phyloP scores from a whole-genome alignment of 2,329 filamentous ascomycete species.

The Trichoderma afroharzianum region DNA sequence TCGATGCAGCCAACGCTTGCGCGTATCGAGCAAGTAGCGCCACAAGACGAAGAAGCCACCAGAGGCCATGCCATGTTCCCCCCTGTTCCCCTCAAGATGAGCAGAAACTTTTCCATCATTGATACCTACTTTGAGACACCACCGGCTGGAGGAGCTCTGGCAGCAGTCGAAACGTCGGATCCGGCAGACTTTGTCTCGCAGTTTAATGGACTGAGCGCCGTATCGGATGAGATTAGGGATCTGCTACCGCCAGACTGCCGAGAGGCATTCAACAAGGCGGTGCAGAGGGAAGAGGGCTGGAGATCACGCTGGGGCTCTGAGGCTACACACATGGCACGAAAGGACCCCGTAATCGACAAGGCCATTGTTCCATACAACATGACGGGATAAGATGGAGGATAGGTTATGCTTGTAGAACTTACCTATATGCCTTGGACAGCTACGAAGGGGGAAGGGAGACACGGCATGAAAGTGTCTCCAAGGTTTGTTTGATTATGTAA shows the following conservation, averaged over 20 bases:
- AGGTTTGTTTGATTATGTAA: not conserved
- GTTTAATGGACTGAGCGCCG: constrained; percentile 59
- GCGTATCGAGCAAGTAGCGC: constrained; percentile 69
- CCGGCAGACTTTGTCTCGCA: constrained; percentile 47
- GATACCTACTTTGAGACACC: constrained; percentile 54
- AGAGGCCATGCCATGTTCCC: constrained; percentile 41
- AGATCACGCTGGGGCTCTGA: constrained; percentile 72
- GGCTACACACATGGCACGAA: constrained; percentile 49
- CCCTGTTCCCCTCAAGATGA: constrained; percentile 45
- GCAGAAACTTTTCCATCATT: constrained; percentile 55
- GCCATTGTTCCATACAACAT: constrained; percentile 58
- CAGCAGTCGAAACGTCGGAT: constrained; percentile 43
- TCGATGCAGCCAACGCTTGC: constrained; percentile 88
- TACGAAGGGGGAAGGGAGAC: not conserved
- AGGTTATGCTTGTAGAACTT: not conserved
- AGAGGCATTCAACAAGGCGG: constrained; percentile 65
- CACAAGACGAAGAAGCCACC: constrained; percentile 34
- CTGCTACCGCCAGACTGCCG: constrained; percentile 69
- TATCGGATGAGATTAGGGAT: constrained; percentile 62
- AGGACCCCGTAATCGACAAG: constrained; percentile 58
- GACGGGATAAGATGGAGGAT: constrained; percentile 27
- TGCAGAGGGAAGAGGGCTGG: constrained; percentile 65
- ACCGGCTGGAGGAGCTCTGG: constrained; percentile 42
- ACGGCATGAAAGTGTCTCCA: not conserved
- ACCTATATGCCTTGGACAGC: not conserved